Evolutionary conservation across 176 grass and related monocot species (phyloP).

Genomic region (Tillandsia fasciculata): DNA sequence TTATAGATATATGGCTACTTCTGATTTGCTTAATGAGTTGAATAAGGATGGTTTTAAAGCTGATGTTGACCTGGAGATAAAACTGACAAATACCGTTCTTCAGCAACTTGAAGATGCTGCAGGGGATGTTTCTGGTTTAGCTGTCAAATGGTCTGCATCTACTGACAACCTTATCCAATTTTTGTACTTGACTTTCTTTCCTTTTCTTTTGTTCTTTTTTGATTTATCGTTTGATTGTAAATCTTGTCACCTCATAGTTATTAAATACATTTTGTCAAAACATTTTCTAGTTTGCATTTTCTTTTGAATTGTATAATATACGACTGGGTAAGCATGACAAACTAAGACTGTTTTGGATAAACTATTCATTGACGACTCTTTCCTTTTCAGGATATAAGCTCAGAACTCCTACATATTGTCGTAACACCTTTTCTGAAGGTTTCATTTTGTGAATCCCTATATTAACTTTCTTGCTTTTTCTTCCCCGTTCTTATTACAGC

Average conservation of each 20-base stretch:
- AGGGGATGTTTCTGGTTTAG: constrained; percentile 89
- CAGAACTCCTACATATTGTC: background rate
- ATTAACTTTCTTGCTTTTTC: background rate
- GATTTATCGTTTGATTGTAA: background rate
- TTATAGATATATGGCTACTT: constrained; percentile 96
- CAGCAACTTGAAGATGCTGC: constrained; percentile 90
- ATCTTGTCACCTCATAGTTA: background rate
- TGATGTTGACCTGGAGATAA: constrained; percentile 57
- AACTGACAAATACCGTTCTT: constrained; percentile 63
- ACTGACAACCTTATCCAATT: background rate
- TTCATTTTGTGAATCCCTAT: background rate
- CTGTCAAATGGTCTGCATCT: constrained; percentile 72
- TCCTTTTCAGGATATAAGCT: background rate
- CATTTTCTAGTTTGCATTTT: background rate
- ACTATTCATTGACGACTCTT: background rate
- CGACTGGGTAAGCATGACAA: background rate
- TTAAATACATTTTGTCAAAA: background rate
- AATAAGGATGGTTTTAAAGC: constrained; percentile 64
- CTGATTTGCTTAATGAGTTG: constrained; percentile 78
- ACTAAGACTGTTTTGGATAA: background rate
- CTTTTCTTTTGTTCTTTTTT: constrained; percentile 6
- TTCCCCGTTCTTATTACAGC: constrained; percentile 27
- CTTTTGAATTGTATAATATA: background rate
- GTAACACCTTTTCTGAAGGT: background rate
- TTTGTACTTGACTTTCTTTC: constrained; percentile 8